phyloP scores from a whole-genome alignment of 139 green algal genomes.

The Chlamydomonas sphaeroides region DNA sequence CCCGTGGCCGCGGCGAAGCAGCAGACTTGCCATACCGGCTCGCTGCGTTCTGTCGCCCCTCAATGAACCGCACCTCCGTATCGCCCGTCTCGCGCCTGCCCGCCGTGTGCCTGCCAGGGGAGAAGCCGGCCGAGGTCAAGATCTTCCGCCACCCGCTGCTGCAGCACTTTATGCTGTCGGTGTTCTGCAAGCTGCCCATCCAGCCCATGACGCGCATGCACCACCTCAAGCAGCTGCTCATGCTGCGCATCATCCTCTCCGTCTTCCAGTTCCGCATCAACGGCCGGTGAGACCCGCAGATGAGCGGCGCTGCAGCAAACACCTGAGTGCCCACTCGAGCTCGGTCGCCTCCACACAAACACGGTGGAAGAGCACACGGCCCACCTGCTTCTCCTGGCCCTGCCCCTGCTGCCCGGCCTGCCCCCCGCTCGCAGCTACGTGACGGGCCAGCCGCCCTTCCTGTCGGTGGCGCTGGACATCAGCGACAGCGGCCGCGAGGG shows the following conservation, averaged over 20 bases:
- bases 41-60: too few species aligned
- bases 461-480: conserved; percentile 93
- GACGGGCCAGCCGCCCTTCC: conserved; percentile 77
- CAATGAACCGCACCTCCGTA: too few species aligned
- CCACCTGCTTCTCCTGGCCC: too few species aligned
- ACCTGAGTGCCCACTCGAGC: too few species aligned
- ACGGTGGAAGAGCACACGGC: too few species aligned
- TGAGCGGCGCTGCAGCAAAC: too few species aligned
- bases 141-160: conserved; percentile 97
- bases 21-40: too few species aligned
- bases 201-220: conserved; percentile 72
- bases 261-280: conserved; percentile 95
- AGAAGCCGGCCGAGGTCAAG: conserved; percentile 59
- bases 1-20: too few species aligned
- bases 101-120: too few species aligned
- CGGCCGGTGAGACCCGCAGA: conserved; percentile 63
- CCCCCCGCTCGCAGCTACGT: conserved; percentile 51
- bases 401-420: too few species aligned
- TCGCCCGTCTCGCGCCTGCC: too few species aligned
- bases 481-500: conserved; percentile 91
- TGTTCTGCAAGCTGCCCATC: conserved; percentile 98
- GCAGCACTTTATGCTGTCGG: conserved; percentile 91
- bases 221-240: conserved; percentile 83
- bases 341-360: too few species aligned
- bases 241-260: conserved; percentile 90